These are phyloP conservation scores for Carex pumila DNA, from an alignment of 176 grass and related monocot species.

Conservation along the genomic window DNA sequence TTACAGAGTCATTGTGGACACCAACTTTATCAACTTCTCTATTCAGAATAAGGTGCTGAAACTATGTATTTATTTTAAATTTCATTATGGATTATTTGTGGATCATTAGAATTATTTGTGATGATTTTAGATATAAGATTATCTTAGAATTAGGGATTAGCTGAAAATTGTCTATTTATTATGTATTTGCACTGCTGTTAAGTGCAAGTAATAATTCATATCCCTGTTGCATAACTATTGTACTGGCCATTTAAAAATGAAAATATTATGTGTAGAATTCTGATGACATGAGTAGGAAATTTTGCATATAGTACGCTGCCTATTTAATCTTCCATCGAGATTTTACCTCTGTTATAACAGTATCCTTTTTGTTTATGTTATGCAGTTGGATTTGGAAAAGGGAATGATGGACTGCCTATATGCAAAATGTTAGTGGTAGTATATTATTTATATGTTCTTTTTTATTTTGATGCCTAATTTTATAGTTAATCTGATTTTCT, in stretches of 20 bases:
- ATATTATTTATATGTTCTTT: not conserved
- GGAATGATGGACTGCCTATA: slow-evolving; percentile 99
- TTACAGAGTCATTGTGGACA: slow-evolving; percentile 90
- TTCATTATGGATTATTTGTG: not conserved
- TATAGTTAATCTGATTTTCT: not conserved
- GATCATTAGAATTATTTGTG: not conserved
- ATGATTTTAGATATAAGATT: not conserved
- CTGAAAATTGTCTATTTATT: not conserved
- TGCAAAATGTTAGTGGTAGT: slow-evolving; percentile 74
- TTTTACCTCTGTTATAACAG: not conserved
- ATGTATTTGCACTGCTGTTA: not conserved
- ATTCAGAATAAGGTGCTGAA: slow-evolving; percentile 81
- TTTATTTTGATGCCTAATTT: not conserved
- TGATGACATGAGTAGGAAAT: not conserved
- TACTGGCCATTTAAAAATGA: not conserved
- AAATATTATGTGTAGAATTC: not conserved
- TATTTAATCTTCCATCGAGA: too few species aligned
- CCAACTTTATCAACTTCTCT: slow-evolving; percentile 98
- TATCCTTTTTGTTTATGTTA: slow-evolving; percentile 7
- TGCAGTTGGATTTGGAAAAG: slow-evolving; percentile 97
- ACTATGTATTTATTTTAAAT: not conserved
- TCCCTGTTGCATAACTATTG: not conserved
- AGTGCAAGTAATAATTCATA: not conserved
- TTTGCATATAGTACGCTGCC: not conserved
- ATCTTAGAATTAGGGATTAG: not conserved